A percentile compares a stretch with the other conserved stretches of the same genome.
phyloP scores from a whole-genome alignment of 2,329 filamentous ascomycete genomes.

The Lasiodiplodia sp. region DNA sequence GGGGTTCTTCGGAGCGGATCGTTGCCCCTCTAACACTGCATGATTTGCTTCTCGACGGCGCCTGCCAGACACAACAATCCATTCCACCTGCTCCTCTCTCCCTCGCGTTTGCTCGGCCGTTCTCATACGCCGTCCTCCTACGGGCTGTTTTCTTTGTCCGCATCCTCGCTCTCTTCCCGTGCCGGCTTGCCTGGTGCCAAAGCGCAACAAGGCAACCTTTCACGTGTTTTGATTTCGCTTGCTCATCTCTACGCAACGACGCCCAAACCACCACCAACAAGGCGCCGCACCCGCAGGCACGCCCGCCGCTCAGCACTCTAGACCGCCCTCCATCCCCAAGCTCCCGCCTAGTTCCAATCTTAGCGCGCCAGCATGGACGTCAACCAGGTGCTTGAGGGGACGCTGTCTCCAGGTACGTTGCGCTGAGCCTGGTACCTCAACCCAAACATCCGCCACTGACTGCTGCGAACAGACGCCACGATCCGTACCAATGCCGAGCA shows the following conservation, averaged over 20 bases:
- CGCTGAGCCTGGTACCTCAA: slow-evolving; percentile 6
- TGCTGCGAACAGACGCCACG: slow-evolving; percentile 73
- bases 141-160: slow-evolving; percentile 29
- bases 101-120: slow-evolving; percentile 17
- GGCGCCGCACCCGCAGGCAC: neutral
- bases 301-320: slow-evolving; percentile 9
- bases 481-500: slow-evolving; percentile 91
- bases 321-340: neutral
- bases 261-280: slow-evolving; percentile 25
- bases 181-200: slow-evolving; percentile 3
- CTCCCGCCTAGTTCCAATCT: slow-evolving; percentile 30
- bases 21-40: slow-evolving; percentile 27
- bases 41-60: slow-evolving; percentile 29
- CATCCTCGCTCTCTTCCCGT: slow-evolving; percentile 23
- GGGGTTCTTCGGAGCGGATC: slow-evolving; percentile 7
- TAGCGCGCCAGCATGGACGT: slow-evolving; percentile 80
- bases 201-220: slow-evolving; percentile 36
- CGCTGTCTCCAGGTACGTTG: slow-evolving; percentile 83
- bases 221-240: slow-evolving; percentile 42
- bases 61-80: slow-evolving; percentile 28
- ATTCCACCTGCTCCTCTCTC: slow-evolving; percentile 26
- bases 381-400: slow-evolving; percentile 96
- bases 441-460: slow-evolving; percentile 42
- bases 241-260: slow-evolving; percentile 43
- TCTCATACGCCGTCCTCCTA: slow-evolving; percentile 17